phyloP scores from a whole-genome alignment of 495 filamentous ascomycete species.

The Pseudotulostoma volvatum region DNA sequence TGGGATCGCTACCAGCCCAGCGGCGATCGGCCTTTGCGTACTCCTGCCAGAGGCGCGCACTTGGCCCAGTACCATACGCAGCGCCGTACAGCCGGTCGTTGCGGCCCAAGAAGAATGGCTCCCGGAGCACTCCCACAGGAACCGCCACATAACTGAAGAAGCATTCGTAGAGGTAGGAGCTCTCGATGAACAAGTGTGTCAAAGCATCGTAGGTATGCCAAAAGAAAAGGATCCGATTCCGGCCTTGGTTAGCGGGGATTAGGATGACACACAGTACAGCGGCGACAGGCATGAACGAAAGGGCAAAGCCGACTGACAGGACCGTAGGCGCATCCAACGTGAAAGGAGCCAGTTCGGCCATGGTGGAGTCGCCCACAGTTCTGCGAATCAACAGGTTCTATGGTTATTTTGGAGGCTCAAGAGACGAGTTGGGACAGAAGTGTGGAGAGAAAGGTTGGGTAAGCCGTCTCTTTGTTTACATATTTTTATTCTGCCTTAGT shows the following conservation, averaged over 20 bases:
- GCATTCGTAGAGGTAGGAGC: slow-evolving; percentile 80
- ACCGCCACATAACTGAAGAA: slow-evolving; percentile 50
- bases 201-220: slow-evolving; percentile 92
- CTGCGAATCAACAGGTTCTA: too few relatives aligned
- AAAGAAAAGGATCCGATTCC: slow-evolving; percentile 62
- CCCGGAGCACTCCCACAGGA: slow-evolving; percentile 21
- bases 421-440: too few relatives aligned
- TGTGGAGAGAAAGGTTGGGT: too few relatives aligned
- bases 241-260: slow-evolving; percentile 29
- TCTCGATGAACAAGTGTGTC: slow-evolving; percentile 78
- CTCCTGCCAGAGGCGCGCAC: slow-evolving; percentile 71
- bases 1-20: slow-evolving; percentile 67
- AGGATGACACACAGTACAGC: slow-evolving; percentile 27
- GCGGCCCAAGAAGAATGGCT: slow-evolving; percentile 35
- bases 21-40: slow-evolving; percentile 76
- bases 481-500: too few relatives aligned
- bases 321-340: slow-evolving; percentile 32
- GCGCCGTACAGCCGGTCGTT: slow-evolving; percentile 52
- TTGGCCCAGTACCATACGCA: slow-evolving; percentile 45
- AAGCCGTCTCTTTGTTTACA: too few relatives aligned
- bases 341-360: slow-evolving; percentile 14
- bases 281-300: slow-evolving; percentile 38
- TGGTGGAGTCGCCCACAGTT: too few relatives aligned
- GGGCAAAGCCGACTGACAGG: slow-evolving; percentile 34
- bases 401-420: too few relatives aligned